These are phyloP conservation scores for Lentinula edodes DNA, from an alignment of 768 basidiomycete species.

Conservation along the genomic window DNA sequence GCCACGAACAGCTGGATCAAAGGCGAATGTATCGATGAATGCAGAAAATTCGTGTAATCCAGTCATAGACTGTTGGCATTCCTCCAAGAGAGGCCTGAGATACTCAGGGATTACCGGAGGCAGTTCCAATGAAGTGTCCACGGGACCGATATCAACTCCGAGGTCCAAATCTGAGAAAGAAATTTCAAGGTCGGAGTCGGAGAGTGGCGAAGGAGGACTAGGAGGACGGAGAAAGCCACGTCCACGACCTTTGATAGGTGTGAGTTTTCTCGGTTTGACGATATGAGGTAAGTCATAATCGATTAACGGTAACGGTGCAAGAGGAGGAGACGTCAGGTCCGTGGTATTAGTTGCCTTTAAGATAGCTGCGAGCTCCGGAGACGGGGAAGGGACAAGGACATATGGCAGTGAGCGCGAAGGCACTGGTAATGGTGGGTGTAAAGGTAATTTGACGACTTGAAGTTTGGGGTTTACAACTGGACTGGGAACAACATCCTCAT, in stretches of 20 bases:
- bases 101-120: constrained; percentile 41
- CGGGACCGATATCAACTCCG: constrained; percentile 17
- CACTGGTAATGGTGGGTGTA: not conserved
- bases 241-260: constrained; percentile 49
- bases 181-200: constrained; percentile 49
- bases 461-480: not conserved
- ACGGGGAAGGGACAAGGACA: constrained; percentile 3
- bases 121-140: constrained; percentile 12
- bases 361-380: not conserved
- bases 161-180: constrained; percentile 39
- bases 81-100: constrained; percentile 58
- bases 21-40: constrained; percentile 78
- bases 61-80: constrained; percentile 59
- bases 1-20: constrained; percentile 57
- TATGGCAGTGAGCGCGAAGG: not conserved
- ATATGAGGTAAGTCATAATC: constrained; percentile 23
- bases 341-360: not conserved
- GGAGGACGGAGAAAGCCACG: constrained; percentile 38
- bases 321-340: constrained; percentile 2
- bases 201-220: constrained; percentile 52
- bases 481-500: constrained; percentile 8
- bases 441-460: constrained; percentile 2
- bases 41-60: constrained; percentile 74
- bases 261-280: constrained; percentile 54
- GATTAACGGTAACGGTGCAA: not conserved